Percentiles rank a stretch among this genome's conserved stretches.
These are phyloP conservation scores for Phoma sp. DNA, from an alignment of 2,329 filamentous ascomycete species.

Conservation along the genomic window DNA sequence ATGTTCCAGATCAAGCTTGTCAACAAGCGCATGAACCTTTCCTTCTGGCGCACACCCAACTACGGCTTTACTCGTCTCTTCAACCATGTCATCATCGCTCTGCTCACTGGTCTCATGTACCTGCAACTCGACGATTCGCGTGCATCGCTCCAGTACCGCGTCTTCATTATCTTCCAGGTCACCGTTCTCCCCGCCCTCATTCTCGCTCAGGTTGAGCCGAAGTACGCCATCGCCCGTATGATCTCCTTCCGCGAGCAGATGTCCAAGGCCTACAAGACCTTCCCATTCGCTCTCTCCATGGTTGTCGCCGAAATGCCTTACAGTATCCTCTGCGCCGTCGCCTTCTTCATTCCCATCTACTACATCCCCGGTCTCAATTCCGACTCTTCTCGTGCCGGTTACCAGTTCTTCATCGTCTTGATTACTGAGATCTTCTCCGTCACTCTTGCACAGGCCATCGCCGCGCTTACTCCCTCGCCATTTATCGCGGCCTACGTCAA, in stretches of 20 bases:
- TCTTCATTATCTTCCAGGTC: constrained; percentile 91
- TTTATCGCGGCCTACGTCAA: constrained; percentile 83
- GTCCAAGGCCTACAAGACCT: constrained; percentile 83
- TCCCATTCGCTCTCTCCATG: constrained; percentile 79
- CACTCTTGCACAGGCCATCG: constrained; percentile 75
- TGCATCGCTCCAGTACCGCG: constrained; percentile 79
- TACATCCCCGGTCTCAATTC: constrained; percentile 79
- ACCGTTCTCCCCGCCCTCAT: constrained; percentile 85
- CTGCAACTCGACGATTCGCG: constrained; percentile 79
- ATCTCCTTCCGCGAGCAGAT: constrained; percentile 88
- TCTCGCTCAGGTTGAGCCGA: constrained; percentile 82
- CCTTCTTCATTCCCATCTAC: constrained; percentile 84
- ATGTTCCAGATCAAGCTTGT: constrained; percentile 81
- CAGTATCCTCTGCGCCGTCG: constrained; percentile 78
- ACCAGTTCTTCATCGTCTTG: constrained; percentile 85
- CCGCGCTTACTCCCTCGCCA: constrained; percentile 77
- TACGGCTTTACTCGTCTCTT: constrained; percentile 89
- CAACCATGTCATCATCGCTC: constrained; percentile 79
- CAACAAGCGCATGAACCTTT: constrained; percentile 73
- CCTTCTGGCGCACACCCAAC: constrained; percentile 86
- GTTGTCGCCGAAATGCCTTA: constrained; percentile 87
- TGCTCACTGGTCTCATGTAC: constrained; percentile 82
- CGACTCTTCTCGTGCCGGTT: constrained; percentile 73
- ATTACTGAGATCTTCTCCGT: constrained; percentile 86
- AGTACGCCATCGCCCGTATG: constrained; percentile 79